phyloP scores from a whole-genome alignment of 2,329 filamentous ascomycete genomes.

The Cladobotryum protrusum region DNA sequence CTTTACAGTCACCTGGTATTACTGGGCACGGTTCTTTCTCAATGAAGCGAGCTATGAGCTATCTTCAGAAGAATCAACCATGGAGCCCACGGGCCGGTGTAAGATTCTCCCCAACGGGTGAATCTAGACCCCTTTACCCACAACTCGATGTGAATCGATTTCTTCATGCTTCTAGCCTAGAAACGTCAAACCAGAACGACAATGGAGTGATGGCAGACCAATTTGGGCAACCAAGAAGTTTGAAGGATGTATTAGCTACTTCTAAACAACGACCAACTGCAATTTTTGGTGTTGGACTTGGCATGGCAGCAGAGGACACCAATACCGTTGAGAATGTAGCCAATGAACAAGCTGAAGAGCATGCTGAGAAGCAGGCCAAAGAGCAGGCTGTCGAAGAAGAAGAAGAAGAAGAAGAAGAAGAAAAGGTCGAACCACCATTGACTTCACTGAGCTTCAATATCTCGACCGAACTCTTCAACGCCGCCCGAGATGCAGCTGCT shows the following conservation, averaged over 20 bases:
- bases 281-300: not conserved
- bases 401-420: not conserved
- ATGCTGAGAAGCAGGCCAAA: not conserved
- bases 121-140: conserved; percentile 20
- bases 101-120: conserved; percentile 22
- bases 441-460: conserved; percentile 27
- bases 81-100: conserved; percentile 27
- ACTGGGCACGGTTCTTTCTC: conserved; percentile 1
- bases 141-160: conserved; percentile 21
- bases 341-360: not conserved
- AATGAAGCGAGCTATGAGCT: conserved; percentile 12
- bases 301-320: not conserved
- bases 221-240: not conserved
- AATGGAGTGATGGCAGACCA: not conserved
- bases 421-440: conserved; percentile 17
- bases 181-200: not conserved
- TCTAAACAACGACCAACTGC: not conserved
- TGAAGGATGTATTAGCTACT: not conserved
- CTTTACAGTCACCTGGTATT: not conserved
- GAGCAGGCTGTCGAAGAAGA: not conserved
- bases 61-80: conserved; percentile 13
- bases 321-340: not conserved
- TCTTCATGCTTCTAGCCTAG: conserved; percentile 13
- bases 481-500: conserved; percentile 40
- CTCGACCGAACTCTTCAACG: conserved; percentile 24